These are phyloP conservation scores for Heliophila coronopifolia DNA, from an alignment of 441 rosid species.

Conservation along the genomic window DNA sequence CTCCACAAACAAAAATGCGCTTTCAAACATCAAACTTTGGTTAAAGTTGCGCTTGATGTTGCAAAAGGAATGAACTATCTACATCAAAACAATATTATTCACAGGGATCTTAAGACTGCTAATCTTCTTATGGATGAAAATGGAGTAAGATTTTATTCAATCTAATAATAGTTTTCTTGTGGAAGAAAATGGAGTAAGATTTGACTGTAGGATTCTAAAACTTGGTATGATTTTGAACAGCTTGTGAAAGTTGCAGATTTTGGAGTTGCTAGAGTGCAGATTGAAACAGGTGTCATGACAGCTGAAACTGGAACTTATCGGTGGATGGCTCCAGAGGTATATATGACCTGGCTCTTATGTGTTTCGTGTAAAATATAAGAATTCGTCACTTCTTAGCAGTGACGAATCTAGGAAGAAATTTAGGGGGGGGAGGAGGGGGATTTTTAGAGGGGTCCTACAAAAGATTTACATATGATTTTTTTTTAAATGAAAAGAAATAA, in stretches of 20 bases:
- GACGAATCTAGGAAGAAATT: no score
- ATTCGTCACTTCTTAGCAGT: no score
- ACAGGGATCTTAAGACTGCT: slow-evolving; percentile 92
- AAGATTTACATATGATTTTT: no score
- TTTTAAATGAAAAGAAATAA: no score
- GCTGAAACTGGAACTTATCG: slow-evolving; percentile 82
- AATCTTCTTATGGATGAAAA: slow-evolving; percentile 98
- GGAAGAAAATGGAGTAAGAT: slow-evolving; percentile 97
- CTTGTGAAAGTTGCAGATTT: slow-evolving; percentile 77
- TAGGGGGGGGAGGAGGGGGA: no score
- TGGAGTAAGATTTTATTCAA: no score
- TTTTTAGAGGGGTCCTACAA: no score
- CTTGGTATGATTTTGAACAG: slow-evolving; percentile 31
- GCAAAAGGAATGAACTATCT: slow-evolving; percentile 94
- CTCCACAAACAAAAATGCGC: slow-evolving; percentile 79
- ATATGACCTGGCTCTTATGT: no score
- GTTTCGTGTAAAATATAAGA: no score
- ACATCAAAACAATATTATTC: slow-evolving; percentile 91
- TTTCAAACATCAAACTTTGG: slow-evolving; percentile 66
- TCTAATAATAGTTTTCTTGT: slow-evolving; percentile 88
- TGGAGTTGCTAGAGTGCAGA: slow-evolving; percentile 69
- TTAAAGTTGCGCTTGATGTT: slow-evolving; percentile 79
- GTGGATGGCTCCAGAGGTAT: slow-evolving; percentile 81
- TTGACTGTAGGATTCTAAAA: no score
- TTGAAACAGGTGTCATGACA: slow-evolving; percentile 68